Percentiles rank a stretch among this genome's conserved stretches.
These are phyloP conservation scores for Emericellopsis atlantica DNA, from an alignment of 2,329 filamentous ascomycete genomes.

Conservation along the genomic window DNA sequence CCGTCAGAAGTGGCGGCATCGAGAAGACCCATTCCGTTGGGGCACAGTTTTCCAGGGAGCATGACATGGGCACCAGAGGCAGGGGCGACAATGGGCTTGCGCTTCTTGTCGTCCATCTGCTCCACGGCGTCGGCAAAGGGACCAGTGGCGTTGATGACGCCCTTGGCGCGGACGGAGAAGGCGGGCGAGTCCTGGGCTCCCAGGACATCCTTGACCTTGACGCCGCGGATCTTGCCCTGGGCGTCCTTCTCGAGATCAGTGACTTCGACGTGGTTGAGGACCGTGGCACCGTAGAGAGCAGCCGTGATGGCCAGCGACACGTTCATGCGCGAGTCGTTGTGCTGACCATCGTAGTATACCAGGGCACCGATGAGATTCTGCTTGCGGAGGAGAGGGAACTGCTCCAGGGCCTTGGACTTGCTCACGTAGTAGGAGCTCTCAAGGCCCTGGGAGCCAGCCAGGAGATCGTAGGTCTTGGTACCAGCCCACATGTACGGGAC, in stretches of 20 bases:
- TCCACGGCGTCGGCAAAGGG: slow-evolving; percentile 72
- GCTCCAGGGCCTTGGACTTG: slow-evolving; percentile 62
- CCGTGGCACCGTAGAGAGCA: slow-evolving; percentile 65
- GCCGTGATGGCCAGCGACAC: slow-evolving; percentile 72
- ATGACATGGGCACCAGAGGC: slow-evolving; percentile 76
- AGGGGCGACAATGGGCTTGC: slow-evolving; percentile 64
- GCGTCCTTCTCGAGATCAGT: slow-evolving; percentile 61
- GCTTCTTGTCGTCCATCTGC: slow-evolving; percentile 62
- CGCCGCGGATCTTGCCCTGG: slow-evolving; percentile 56
- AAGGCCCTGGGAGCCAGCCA: slow-evolving; percentile 71
- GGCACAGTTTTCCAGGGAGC: slow-evolving; percentile 67
- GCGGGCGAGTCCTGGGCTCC: slow-evolving; percentile 43
- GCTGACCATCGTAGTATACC: slow-evolving; percentile 78
- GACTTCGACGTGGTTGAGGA: slow-evolving; percentile 73
- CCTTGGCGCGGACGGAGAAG: slow-evolving; percentile 64
- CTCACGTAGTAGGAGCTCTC: slow-evolving; percentile 75
- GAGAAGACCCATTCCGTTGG: slow-evolving; percentile 70
- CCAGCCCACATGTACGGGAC: slow-evolving; percentile 61
- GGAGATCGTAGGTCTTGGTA: slow-evolving; percentile 68
- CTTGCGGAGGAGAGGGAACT: slow-evolving; percentile 67
- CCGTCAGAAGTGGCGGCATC: slow-evolving; percentile 73
- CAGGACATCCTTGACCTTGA: slow-evolving; percentile 39
- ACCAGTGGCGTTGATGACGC: slow-evolving; percentile 74
- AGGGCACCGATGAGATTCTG: slow-evolving; percentile 63
- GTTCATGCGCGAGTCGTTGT: slow-evolving; percentile 84